Evolutionary conservation across 176 grass and related monocot species (phyloP), one percentile per base, ranked within the genome.

Genomic region (Raddia distichophylla): DNA sequence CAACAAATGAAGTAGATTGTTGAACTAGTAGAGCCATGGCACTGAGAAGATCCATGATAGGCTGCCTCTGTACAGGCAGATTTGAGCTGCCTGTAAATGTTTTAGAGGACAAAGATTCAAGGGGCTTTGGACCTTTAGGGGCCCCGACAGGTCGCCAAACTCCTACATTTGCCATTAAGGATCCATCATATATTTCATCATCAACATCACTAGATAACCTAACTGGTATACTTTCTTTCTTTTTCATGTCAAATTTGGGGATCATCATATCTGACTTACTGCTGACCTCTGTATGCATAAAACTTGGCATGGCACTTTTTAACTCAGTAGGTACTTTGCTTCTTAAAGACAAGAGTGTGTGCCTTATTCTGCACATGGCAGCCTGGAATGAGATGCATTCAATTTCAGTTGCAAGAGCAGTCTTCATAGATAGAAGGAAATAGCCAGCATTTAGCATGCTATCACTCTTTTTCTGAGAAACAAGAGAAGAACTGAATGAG

Each of bases 301-400:
- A 69, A 79, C 85, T 91, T 48, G 84, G 76, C 5, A 85, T 64
- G 33, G 78, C 47, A 85, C 63, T 84, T 85, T 74, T 89, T 67
- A 85, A 85, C 53, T 88, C 89, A 59, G 71, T 34, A 76, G 81
- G 75, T 35, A 75, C 82, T 91, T 92, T 98, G 50, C 68, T 89
- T 84, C 71, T 88, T 69, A 88, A 74, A 91, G 96, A 91, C 77
- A 98, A 59, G 17, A 91, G 81, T 59, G 91, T 90, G 73, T 98
- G 96, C 75, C 96, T 91, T 84, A 94, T 84, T 73, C 90, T 84
- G 69, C 96, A 98, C 96, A 98, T 93, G 57, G 93, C 84, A 43
- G 93, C 93, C 87, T 98, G 96, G 89, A 91, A 94, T 50, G 82
- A 93, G 65, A 93, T 90, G 67, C 93, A 98, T 81, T 98, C 96